Percentiles rank a stretch among this genome's conserved stretches.
These are phyloP conservation scores for Aspergillus melleus DNA, from an alignment of 2,329 filamentous ascomycete genomes.

Conservation along the genomic window DNA sequence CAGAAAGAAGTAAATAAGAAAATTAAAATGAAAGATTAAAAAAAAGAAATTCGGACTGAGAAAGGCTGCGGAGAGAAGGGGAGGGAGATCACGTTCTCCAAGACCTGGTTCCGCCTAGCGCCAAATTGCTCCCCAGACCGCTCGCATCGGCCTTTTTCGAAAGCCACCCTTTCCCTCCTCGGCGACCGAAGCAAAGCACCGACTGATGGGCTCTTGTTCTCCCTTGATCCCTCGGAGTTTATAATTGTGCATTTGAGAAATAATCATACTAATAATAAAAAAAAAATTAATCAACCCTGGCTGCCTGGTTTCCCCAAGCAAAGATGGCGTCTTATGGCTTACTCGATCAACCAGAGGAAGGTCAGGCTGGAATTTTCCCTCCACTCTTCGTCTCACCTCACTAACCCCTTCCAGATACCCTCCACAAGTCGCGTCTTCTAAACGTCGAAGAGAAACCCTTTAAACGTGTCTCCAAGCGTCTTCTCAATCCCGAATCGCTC, in stretches of 20 bases:
- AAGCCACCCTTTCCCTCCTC: constrained; percentile 12
- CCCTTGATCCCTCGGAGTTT: neutral
- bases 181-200: constrained; percentile 14
- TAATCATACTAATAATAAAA: no score
- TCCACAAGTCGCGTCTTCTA: constrained; percentile 83
- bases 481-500: constrained; percentile 68
- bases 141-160: constrained; percentile 17
- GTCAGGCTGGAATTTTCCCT: constrained; percentile 23
- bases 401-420: constrained; percentile 58
- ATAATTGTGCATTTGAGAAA: neutral
- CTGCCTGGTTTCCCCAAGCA: constrained; percentile 14
- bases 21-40: neutral
- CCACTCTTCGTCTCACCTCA: constrained; percentile 10
- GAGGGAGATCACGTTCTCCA: neutral
- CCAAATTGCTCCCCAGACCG: constrained; percentile 16
- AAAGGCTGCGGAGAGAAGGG: neutral
- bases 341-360: constrained; percentile 67
- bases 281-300: neutral
- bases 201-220: neutral
- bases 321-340: constrained; percentile 62
- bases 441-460: constrained; percentile 92
- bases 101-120: constrained; percentile 17
- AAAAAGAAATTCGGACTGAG: neutral
- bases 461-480: constrained; percentile 79
- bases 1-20: neutral